These are phyloP conservation scores for Penicillium pancosmium DNA, from an alignment of 495 filamentous ascomycete genomes.

Conservation along the genomic window DNA sequence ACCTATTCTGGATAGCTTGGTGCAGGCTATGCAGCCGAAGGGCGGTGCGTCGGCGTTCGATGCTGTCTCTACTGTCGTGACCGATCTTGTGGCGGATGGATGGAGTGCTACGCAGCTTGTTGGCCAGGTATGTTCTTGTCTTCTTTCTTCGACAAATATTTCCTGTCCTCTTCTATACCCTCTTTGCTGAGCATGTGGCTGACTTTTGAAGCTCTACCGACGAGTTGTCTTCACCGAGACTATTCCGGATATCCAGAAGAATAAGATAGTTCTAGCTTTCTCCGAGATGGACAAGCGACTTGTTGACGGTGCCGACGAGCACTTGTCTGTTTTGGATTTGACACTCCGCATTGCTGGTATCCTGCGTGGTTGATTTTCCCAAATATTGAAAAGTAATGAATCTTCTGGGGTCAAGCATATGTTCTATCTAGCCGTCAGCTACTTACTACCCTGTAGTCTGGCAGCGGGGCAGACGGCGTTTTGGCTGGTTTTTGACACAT, in stretches of 20 bases:
- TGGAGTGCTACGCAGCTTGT: slow-evolving; percentile 96
- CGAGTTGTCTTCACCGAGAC: slow-evolving; percentile 80
- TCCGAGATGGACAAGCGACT: slow-evolving; percentile 92
- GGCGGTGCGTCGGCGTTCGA: slow-evolving; percentile 67
- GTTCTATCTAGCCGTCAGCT: neutral
- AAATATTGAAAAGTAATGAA: slow-evolving; percentile 2
- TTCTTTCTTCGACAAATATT: neutral
- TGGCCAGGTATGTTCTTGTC: slow-evolving; percentile 59
- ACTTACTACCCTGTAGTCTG: neutral
- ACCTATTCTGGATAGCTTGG: slow-evolving; percentile 65
- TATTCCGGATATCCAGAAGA: slow-evolving; percentile 82
- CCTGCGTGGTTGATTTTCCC: slow-evolving; percentile 46
- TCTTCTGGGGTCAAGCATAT: slow-evolving; percentile 4
- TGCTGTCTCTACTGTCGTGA: slow-evolving; percentile 73
- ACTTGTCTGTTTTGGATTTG: slow-evolving; percentile 85
- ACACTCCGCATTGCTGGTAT: slow-evolving; percentile 78
- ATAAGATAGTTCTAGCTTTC: slow-evolving; percentile 84
- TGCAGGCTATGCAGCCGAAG: slow-evolving; percentile 77
- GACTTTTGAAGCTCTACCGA: slow-evolving; percentile 70
- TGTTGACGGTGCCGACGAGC: slow-evolving; percentile 97
- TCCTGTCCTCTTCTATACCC: neutral
- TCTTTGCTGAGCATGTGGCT: slow-evolving; percentile 1
- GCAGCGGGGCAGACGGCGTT: slow-evolving; percentile 19
- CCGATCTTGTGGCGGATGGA: slow-evolving; percentile 92
- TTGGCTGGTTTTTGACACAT: slow-evolving; percentile 10